phyloP scores from a whole-genome alignment of 83 land plant species.

The Diphasiastrum complanatum region DNA sequence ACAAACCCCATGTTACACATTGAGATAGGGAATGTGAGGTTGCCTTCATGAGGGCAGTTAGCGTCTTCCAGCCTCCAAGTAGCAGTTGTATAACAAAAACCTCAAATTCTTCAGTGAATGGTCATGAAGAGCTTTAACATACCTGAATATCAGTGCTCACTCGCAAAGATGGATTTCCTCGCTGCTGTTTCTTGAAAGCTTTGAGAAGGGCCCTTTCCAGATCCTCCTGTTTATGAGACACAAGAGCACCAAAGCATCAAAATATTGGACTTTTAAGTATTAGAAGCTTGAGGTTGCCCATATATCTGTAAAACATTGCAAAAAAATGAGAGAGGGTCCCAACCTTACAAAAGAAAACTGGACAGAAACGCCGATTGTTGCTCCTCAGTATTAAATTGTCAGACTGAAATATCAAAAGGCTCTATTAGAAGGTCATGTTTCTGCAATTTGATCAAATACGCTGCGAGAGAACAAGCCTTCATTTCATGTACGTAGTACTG shows the following conservation, averaged over 20 bases:
- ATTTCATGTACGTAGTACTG: no score
- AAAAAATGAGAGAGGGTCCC: not conserved
- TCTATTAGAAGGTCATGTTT: no score
- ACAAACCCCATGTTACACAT: no score
- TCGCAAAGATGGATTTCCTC: conserved; percentile 19
- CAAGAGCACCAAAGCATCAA: not conserved
- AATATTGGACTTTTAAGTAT: no score
- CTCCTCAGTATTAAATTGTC: conserved; percentile 32
- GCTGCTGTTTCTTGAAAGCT: conserved; percentile 28
- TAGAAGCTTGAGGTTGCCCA: no score
- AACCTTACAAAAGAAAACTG: conserved; percentile 33
- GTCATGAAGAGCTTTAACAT: not conserved
- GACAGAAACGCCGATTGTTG: conserved; percentile 30
- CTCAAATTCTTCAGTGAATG: conserved; percentile 3
- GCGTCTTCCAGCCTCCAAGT: no score
- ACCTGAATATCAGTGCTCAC: conserved; percentile 32
- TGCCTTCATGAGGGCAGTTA: no score
- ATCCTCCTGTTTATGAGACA: conserved; percentile 22
- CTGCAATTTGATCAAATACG: no score
- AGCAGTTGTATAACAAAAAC: not conserved
- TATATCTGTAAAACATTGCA: not conserved
- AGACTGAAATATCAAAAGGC: conserved; percentile 26
- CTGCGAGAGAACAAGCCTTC: no score
- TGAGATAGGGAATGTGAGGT: no score
- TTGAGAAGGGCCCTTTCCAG: conserved; percentile 28